Base-by-base conservation (phyloP, 768 basidiomycete genomes). In the Termitomyces sp. region DNA sequence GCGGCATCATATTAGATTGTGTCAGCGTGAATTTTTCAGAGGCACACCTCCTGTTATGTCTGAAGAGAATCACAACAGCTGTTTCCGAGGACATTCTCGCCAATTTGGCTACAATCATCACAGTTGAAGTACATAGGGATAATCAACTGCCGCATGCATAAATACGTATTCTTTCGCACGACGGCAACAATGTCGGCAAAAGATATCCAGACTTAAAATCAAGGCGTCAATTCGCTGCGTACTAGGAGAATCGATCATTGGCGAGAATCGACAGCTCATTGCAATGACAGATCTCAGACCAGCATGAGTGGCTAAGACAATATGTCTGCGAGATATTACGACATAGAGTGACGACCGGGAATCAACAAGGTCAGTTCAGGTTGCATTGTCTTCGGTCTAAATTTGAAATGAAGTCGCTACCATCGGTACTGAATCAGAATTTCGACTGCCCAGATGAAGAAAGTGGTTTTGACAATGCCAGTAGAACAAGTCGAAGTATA, bases 371-470 rank as follows among this genome's bases (percentile, higher is more conserved):
- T 81, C 77, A 1, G 68, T 61, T 62, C 84, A 82, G 0, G 88
- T 88, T 58, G 70, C 66, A 2, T 68, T 65, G 60, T 93, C 90
- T 14, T 84, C 62, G 56, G 58, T 58, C 45, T 89, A 92, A 90
- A 9, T 74, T 74, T 6, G 69, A 62, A 56, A 92, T 93, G 61
- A 92, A 67, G 62, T 93, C 90, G 60, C 93, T 91, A 0, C 93
- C 92, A 0, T 92, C 93, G 0, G 90, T 89, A 59, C 82, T 82
- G 64, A 94, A 84, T 6, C 26, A 6, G 56, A 87, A 77, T 43
- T 66, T 74, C 6, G 81, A 81, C 0, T 77, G 75, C 45, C 88
- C 66, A 3, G 68, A 66, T 0, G 84, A 78, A 28, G 2, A 28
- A 7, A 5, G 81, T 75, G 1, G 80, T 68, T 3, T 67, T 70